These are phyloP conservation scores for Ascochyta rabiei DNA, from an alignment of 2,329 filamentous ascomycete species.

Conservation along the genomic window DNA sequence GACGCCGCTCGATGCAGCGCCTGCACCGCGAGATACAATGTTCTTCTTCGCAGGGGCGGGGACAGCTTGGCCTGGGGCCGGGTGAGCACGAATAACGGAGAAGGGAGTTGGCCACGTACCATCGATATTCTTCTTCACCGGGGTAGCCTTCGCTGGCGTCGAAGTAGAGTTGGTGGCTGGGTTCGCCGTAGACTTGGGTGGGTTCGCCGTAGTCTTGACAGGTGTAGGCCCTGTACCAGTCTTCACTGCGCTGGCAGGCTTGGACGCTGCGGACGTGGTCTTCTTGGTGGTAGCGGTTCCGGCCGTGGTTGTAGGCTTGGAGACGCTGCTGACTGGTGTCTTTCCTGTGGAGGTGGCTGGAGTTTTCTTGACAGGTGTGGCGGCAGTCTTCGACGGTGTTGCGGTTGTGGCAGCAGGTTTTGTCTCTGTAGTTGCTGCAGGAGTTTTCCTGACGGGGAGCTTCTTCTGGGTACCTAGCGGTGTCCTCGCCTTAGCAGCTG, in stretches of 20 bases:
- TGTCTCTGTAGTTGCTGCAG: conserved; percentile 15
- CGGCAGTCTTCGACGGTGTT: conserved; percentile 30
- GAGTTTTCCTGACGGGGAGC: conserved; percentile 9
- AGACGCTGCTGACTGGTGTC: conserved; percentile 19
- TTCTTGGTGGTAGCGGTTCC: conserved; percentile 10
- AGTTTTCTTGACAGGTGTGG: conserved; percentile 28
- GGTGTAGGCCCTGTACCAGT: conserved; percentile 17
- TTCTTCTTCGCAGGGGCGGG: conserved; percentile 35
- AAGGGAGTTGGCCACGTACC: conserved; percentile 40
- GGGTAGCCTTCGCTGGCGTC: conserved; percentile 22
- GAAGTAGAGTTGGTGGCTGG: conserved; percentile 13
- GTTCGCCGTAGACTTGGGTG: conserved; percentile 2
- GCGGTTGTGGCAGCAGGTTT: conserved; percentile 16
- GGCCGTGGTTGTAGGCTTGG: conserved; percentile 20
- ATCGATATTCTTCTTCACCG: conserved; percentile 29
- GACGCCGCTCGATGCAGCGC: conserved; percentile 42
- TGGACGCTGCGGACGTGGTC: conserved; percentile 18
- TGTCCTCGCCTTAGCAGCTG: conserved; percentile 24
- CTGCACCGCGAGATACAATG: conserved; percentile 41
- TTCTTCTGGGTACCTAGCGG: conserved; percentile 33
- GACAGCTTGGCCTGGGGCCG: conserved; percentile 30
- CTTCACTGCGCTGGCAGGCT: conserved; percentile 16
- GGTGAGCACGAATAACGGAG: conserved; percentile 33
- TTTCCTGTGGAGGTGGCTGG: conserved; percentile 24
- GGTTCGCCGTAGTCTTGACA: conserved; percentile 14